Evolutionary conservation across 192 early-diverging fungal genomes (phyloP), one percentile per base, ranked within the genome.

Genomic region (Backusella psychrophila): DNA sequence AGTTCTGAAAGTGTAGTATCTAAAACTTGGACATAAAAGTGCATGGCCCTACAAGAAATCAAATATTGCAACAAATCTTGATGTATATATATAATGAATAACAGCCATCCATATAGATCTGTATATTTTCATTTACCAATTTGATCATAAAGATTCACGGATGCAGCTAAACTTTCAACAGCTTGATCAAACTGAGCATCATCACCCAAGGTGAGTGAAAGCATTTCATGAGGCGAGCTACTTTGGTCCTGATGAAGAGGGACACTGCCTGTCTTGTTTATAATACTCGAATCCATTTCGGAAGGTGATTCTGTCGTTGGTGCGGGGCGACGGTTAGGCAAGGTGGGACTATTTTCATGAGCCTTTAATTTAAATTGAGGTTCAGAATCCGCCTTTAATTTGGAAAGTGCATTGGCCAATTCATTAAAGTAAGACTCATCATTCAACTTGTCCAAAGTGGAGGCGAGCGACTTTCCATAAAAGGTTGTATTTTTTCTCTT

Each of bases 101-200:
- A 56, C 4, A 1, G 46, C 49, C 6, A 6, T 56, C n/a, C 53
- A 9, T 12, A 39, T 39, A 39, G 38, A 39, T 53, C 1, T 23
- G 21, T 26, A 21, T 56, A 23, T 26, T 56, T 11, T 23, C 6
- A 56, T 56, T 73, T 73, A 78, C 77, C 77, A 44, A 78, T 86
- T 80, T 96, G 94, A 72, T 96, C 94, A 71, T 91, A 93, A n/a
- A 96, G 84, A 75, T 94, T 93, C 3, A 90, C 85, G 12, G 91
- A 93, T 35, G 74, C 71, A 15, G 75, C 69, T 19, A 96, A 83
- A 71, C 89, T 83, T 8, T 81, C 82, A 41, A 90, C 85, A 15
- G 94, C 93, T 12, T 85, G 85, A 38, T 81, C 78, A 44, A 90
- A 80, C 26, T 87, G 83, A 33, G 84, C 79, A 4, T 90, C 86